phyloP scores from a whole-genome alignment of 1,284 basidiomycete species.

The Coniferiporia sulphurascens region DNA sequence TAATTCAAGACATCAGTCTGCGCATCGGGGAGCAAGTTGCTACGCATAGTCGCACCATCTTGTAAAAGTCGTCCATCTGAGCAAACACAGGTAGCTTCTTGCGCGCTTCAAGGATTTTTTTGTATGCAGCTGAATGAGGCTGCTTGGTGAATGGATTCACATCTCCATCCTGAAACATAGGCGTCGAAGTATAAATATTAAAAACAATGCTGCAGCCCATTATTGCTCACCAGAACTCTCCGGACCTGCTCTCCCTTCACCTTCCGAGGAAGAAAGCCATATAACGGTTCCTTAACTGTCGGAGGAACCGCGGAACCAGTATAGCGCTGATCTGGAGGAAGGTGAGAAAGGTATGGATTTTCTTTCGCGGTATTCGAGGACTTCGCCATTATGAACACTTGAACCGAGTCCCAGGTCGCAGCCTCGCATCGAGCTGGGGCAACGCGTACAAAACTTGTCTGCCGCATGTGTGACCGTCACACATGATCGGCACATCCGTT shows the following conservation, averaged over 20 bases:
- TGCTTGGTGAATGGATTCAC: constrained; percentile 85
- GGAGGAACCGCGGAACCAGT: constrained; percentile 25
- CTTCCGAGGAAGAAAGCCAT: constrained; percentile 74
- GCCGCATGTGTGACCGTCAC: too few species aligned
- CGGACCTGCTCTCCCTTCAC: constrained; percentile 73
- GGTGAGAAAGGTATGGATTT: constrained; percentile 58
- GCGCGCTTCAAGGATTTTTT: constrained; percentile 79
- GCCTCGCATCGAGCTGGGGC: background rate
- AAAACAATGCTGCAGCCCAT: background rate
- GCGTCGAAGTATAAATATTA: background rate
- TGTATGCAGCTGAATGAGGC: constrained; percentile 78
- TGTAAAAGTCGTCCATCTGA: constrained; percentile 91
- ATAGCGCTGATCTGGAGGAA: constrained; percentile 29
- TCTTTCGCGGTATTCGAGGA: constrained; percentile 25
- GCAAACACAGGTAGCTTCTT: constrained; percentile 89
- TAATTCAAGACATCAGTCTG: constrained; percentile 8
- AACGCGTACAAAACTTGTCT: background rate
- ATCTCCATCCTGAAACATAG: constrained; percentile 62
- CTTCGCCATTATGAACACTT: background rate
- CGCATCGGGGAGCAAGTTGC: constrained; percentile 16
- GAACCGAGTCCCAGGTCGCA: background rate
- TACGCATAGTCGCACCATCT: constrained; percentile 55
- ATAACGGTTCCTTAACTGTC: constrained; percentile 52
- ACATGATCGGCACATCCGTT: too few species aligned
- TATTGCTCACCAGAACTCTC: constrained; percentile 59